Base-by-base conservation (phyloP, 306 rosid genomes). In the Cucurbita ficifolia region DNA sequence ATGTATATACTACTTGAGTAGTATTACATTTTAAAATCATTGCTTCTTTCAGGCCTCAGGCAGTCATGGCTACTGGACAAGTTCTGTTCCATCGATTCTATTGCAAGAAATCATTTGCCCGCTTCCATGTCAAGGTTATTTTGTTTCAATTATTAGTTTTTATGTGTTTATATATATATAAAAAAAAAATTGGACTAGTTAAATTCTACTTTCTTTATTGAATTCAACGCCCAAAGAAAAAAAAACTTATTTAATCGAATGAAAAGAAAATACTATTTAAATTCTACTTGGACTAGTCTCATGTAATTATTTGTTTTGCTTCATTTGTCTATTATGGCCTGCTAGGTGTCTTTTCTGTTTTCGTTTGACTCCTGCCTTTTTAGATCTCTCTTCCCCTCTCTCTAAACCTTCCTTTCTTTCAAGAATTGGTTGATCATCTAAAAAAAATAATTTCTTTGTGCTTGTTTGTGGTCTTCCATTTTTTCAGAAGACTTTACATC, bases 1-100 rank as follows among this genome's bases (percentile, higher is more conserved):
- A 17, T 52, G 12, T 18, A 7, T 45, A 2, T 18, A 16, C 1
- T 74, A 21, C 22, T 39, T 51, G 65, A 17, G 19, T 35, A 2
- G 40, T 42, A 19, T 78, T 76, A 68, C 42, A 42, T 49, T 24
- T 51, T 6, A 13, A 51, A 5, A 81, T n/a, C 60, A 39, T 69
- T 40, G 52, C 38, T 19, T 76, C 45, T 68, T 83, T 53, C 81
- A 91, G 99, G 75, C 96, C 97, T 36, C 97, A 91, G 67, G 99
- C 99, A 4, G 97, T 91, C 71, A 94, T 94, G 99, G 99, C 97
- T 70, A 91, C 99, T 45, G 97, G 96, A 12, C 97, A 94, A 82
- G 99, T 94, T 78, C 82, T 91, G 22, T 94, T 94, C 79, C 99
- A 89, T 76, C 97, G 92, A 21, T 94, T 94, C 86, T 91, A 87